These are phyloP conservation scores for Talaromyces sp. DNA, from an alignment of 2,329 filamentous ascomycete species.

Conservation along the genomic window DNA sequence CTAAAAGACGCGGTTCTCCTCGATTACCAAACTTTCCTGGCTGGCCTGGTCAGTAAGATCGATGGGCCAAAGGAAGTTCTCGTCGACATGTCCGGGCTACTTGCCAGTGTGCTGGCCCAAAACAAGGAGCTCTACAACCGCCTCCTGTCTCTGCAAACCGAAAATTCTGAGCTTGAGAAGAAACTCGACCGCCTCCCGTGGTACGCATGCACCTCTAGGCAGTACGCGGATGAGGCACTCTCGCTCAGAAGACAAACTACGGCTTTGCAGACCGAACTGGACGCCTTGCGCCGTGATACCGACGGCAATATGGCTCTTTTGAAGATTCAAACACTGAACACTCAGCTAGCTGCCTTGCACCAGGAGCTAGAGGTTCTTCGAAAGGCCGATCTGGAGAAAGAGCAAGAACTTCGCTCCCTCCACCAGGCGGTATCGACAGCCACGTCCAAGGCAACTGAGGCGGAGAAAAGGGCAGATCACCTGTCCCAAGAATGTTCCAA, in stretches of 20 bases:
- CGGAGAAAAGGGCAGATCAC: background rate
- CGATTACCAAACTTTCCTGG: constrained; percentile 1
- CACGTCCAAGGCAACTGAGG: background rate
- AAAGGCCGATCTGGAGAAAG: background rate
- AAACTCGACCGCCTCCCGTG: background rate
- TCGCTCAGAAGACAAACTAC: background rate
- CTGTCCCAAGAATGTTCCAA: background rate
- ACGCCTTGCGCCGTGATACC: background rate
- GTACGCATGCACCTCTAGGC: background rate
- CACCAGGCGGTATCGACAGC: background rate
- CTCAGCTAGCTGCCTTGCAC: background rate
- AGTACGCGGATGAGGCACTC: background rate
- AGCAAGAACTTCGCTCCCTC: background rate
- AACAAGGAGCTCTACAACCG: background rate
- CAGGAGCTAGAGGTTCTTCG: constrained; percentile 1
- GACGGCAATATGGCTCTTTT: background rate
- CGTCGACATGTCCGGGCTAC: background rate
- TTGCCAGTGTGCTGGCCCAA: background rate
- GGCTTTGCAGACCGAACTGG: background rate
- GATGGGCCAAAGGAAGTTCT: background rate
- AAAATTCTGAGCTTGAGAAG: background rate
- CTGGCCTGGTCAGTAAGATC: background rate
- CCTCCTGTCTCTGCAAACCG: background rate
- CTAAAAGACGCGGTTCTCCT: constrained; percentile 1
- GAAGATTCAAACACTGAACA: background rate